Evolutionary conservation across 2,329 filamentous ascomycete genomes (phyloP).

Genomic region (Pestalotiopsis sp.): DNA sequence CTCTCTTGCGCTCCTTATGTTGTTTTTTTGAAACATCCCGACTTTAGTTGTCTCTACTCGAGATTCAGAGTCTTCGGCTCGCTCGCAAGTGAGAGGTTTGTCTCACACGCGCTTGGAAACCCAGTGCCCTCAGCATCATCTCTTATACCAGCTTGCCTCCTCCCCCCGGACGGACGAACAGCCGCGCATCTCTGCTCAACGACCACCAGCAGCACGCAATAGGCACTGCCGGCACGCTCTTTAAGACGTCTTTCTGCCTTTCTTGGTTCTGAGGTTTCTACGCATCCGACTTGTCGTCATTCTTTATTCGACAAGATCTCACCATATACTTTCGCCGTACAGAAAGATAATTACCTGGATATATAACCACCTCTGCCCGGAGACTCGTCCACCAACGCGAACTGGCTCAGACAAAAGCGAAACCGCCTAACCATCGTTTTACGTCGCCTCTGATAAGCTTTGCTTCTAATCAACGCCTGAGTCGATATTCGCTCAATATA

Average conservation of each 20-base stretch:
- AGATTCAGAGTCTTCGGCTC: conserved; percentile 28
- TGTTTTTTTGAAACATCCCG: conserved; percentile 34
- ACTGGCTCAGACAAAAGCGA: not conserved
- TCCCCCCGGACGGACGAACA: conserved; percentile 11
- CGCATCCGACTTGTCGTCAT: conserved; percentile 34
- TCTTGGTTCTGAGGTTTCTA: conserved; percentile 22
- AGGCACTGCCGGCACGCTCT: conserved; percentile 28
- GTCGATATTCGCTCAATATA: not conserved
- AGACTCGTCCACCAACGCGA: not conserved
- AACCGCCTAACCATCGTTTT: not conserved
- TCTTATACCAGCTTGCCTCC: conserved; percentile 33
- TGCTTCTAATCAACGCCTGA: conserved; percentile 2
- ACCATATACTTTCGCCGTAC: not conserved
- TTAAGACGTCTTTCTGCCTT: conserved; percentile 19
- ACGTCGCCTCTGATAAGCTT: not conserved
- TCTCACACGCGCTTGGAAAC: conserved; percentile 32
- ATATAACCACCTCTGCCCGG: not conserved
- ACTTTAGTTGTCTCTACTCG: conserved; percentile 33
- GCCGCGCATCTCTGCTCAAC: conserved; percentile 17
- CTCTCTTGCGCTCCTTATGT: conserved; percentile 34
- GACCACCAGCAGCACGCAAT: conserved; percentile 17
- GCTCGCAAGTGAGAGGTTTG: conserved; percentile 35
- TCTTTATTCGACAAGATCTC: conserved; percentile 26
- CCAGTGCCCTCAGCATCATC: conserved; percentile 23
- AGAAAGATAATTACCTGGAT: not conserved